phyloP scores from a whole-genome alignment of 345 rosid species.

The Laguncularia racemosa region DNA sequence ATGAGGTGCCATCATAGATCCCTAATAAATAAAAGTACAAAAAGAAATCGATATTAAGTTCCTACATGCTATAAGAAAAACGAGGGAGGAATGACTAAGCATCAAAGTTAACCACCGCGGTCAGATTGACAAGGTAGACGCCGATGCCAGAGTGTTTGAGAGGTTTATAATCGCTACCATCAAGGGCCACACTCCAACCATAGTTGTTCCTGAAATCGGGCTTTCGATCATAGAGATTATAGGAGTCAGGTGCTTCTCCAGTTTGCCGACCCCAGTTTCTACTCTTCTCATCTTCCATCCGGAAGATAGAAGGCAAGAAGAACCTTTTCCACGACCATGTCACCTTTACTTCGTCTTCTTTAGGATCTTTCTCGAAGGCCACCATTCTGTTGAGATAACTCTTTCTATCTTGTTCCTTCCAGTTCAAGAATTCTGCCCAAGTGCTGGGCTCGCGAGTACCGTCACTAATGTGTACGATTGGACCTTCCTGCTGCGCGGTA shows the following conservation, averaged over 20 bases:
- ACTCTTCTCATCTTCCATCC: slow-evolving; percentile 6
- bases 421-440: slow-evolving; percentile 50
- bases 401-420: no score
- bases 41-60: background rate
- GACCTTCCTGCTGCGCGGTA: slow-evolving; percentile 37
- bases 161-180: slow-evolving; percentile 41
- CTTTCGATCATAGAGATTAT: slow-evolving; percentile 45
- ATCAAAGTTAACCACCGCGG: slow-evolving; percentile 42
- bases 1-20: slow-evolving; percentile 96
- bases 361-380: slow-evolving; percentile 23
- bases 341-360: slow-evolving; percentile 15
- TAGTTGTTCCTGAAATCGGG: slow-evolving; percentile 54
- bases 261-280: background rate
- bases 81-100: background rate
- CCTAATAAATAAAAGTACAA: slow-evolving; percentile 23
- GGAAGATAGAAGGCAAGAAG: slow-evolving; percentile 18
- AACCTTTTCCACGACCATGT: slow-evolving; percentile 61
- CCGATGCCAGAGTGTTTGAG: slow-evolving; percentile 62
- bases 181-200: slow-evolving; percentile 77
- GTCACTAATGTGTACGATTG: slow-evolving; percentile 45
- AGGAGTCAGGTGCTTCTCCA: slow-evolving; percentile 43
- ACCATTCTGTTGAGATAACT: slow-evolving; percentile 45
- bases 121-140: slow-evolving; percentile 67
- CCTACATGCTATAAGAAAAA: background rate
- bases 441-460: slow-evolving; percentile 29